Evolutionary conservation across 768 basidiomycete species (phyloP).

Genomic region (Baorangia bicolor): DNA sequence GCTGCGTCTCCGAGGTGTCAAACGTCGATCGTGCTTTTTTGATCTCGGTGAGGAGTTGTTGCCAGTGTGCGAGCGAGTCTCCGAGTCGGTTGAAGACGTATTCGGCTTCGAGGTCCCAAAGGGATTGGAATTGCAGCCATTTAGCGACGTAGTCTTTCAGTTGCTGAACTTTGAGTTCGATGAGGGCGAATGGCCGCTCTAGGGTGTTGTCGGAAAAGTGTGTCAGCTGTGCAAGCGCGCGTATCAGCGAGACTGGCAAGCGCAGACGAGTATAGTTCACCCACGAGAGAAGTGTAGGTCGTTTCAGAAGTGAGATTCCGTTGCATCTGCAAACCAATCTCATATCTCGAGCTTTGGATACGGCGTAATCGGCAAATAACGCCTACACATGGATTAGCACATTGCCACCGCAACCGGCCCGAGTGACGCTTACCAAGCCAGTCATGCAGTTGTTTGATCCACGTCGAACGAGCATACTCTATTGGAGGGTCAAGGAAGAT

Average conservation of each 20-base stretch:
- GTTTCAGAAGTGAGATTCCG: conserved; percentile 60
- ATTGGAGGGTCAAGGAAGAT: conserved; percentile 98
- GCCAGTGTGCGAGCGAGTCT: conserved; percentile 92
- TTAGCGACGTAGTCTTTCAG: conserved; percentile 91
- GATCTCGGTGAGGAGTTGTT: conserved; percentile 94
- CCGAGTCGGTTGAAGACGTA: conserved; percentile 95
- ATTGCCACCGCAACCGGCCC: not conserved
- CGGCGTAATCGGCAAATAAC: conserved; percentile 83
- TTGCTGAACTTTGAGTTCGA: conserved; percentile 86
- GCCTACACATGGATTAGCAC: conserved; percentile 42
- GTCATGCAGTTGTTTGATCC: conserved; percentile 87
- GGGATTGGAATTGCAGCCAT: conserved; percentile 98
- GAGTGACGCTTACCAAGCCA: conserved; percentile 63
- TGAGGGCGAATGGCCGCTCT: conserved; percentile 77
- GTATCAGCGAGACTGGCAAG: conserved; percentile 5
- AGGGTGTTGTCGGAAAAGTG: conserved; percentile 72
- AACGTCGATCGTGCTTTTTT: conserved; percentile 96
- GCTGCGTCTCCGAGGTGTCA: conserved; percentile 93
- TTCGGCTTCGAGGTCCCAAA: conserved; percentile 98
- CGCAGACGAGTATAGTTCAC: conserved; percentile 21
- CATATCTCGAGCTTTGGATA: conserved; percentile 94
- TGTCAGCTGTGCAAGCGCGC: conserved; percentile 52
- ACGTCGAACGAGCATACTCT: conserved; percentile 86
- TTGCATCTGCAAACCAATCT: conserved; percentile 93
- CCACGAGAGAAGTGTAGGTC: conserved; percentile 80